These are phyloP conservation scores for Fraxinus dipetala DNA, from an alignment of 305 asterid genomes.

Conservation along the genomic window DNA sequence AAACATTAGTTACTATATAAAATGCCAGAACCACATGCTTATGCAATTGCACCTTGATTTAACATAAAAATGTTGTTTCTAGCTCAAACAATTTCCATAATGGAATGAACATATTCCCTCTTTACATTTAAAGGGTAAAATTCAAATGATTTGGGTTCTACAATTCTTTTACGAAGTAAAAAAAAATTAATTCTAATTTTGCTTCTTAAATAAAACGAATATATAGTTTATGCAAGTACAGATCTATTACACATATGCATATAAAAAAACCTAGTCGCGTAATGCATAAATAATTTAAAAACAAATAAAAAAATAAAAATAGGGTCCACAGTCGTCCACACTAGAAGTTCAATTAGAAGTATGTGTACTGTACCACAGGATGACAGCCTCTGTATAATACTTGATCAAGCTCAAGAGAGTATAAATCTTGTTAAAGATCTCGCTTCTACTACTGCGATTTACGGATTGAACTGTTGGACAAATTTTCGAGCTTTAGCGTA, in stretches of 20 bases:
- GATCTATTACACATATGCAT: not conserved
- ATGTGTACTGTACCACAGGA: conserved; percentile 39
- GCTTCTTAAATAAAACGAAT: not conserved
- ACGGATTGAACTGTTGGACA: conserved; percentile 52
- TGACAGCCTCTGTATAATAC: conserved; percentile 75
- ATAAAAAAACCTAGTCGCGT: not conserved
- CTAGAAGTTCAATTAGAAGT: not conserved
- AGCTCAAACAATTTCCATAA: not conserved
- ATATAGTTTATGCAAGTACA: not conserved
- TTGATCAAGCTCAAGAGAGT: conserved; percentile 51
- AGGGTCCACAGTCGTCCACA: not conserved
- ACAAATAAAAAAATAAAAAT: not conserved
- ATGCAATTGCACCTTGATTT: not conserved
- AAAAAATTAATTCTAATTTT: not conserved
- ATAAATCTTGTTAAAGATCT: conserved; percentile 66
- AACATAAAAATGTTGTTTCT: not conserved
- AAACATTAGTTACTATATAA: not conserved
- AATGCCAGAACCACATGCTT: conserved; percentile 3
- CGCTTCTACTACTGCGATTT: conserved; percentile 65
- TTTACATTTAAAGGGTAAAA: not conserved
- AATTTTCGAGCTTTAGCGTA: conserved; percentile 12
- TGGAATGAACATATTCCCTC: not conserved
- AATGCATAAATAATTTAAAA: not conserved
- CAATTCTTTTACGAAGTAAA: not conserved
- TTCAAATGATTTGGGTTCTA: not conserved